Conservation (phyloP, 345 rosid genomes). For the Gossypium ekmanianum region DNA sequence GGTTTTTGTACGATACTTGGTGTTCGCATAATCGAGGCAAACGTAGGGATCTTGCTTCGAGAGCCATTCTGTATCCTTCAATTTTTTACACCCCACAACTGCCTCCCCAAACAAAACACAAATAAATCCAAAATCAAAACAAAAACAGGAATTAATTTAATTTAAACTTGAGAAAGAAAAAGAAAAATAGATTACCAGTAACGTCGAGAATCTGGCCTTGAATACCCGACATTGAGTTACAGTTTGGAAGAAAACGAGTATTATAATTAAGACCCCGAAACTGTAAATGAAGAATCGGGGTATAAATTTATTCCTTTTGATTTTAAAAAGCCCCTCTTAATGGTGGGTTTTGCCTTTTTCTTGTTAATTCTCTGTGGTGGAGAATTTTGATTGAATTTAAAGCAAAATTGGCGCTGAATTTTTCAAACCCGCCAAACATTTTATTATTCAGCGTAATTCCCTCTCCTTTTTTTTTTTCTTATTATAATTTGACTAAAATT, state of each 20-base stretch:
- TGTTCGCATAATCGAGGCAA: constrained; percentile 47
- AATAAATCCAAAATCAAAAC: neutral
- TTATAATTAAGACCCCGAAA: neutral
- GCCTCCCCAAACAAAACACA: neutral
- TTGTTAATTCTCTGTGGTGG: neutral
- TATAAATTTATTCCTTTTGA: neutral
- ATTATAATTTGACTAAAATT: neutral
- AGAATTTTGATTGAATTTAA: neutral
- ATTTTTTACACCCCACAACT: constrained; percentile 60
- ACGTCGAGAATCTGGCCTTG: constrained; percentile 58
- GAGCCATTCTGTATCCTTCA: constrained; percentile 76
- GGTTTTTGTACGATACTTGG: constrained; percentile 52
- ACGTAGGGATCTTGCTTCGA: constrained; percentile 72
- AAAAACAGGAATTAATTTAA: neutral
- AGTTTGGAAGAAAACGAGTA: neutral
- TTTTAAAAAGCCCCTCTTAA: neutral
- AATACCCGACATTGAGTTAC: constrained; percentile 37
- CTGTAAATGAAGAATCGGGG: neutral
- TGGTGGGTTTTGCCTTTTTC: neutral
- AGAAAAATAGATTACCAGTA: constrained; percentile 29
- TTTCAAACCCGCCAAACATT: neutral
- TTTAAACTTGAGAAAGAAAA: constrained; percentile 7
- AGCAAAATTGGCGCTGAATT: neutral
- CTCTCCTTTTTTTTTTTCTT: neutral
- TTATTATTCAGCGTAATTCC: neutral